Evolutionary conservation across 2,329 filamentous ascomycete species (phyloP), one percentile per base, ranked within the genome.

Genomic region (Aspergillus ruber): DNA sequence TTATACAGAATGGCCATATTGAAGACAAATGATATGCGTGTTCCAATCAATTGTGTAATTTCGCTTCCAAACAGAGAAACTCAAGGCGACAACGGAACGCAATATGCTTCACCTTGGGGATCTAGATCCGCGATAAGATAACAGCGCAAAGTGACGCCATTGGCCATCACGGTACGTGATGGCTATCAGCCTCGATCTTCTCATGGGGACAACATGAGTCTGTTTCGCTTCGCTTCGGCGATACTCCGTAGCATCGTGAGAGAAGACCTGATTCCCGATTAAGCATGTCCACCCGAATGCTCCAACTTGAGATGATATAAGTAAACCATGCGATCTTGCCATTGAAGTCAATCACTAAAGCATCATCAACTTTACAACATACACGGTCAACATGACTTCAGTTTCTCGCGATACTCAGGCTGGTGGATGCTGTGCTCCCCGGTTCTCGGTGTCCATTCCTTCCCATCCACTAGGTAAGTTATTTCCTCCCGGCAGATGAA

Each of bases 141-240:
- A 9, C 8, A 10, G 50, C 50, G 50, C 29, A 51, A 51, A 51
- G 23, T 45, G 50, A 45, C 47, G 42, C 50, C 17, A 51, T 51
- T 51, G 50, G 50, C 13, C 4, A 9, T 12, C 25, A 29, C 25
- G 7, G 32, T 13, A 35, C 6, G 32, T 12, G 10, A 12, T 15
- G 13, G 21, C n/a, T n/a, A n/a, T n/a, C n/a, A 8, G 17, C 3
- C 36, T 21, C 9, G n/a, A 8, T 44, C 13, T 44, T 18, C 33
- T 5, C 9, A 10, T 9, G 7, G 9, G 6, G 23, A 4, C 2
- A 25, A 18, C 5, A 44, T n/a, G 17, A n/a, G 3, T 18, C 3
- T 15, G 42, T 8, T 17, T 23, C 10, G 13, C 29, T 7, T 25
- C 5, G 5, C 13, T 25, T 35, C 23, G 23, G 23, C 23, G 23